Percentiles rank a stretch among this genome's conserved stretches.
Evolutionary conservation across 2,329 filamentous ascomycete species (phyloP).

Genomic region (Xylogone sp.): DNA sequence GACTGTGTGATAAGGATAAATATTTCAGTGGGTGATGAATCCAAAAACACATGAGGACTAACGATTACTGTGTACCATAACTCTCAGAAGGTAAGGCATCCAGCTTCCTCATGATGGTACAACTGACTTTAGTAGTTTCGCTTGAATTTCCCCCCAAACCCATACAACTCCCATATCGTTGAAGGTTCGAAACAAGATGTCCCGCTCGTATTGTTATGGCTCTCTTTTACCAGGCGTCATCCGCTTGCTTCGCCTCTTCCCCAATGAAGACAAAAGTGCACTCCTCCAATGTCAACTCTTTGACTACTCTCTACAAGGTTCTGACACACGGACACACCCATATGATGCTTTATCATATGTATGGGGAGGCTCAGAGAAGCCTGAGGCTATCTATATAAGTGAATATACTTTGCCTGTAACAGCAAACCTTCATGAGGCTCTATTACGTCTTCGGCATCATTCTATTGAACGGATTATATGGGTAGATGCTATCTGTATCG

Average conservation of each 20-base stretch:
- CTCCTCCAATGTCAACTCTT: conserved; percentile 12
- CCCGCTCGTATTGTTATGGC: neutral
- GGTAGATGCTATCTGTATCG: conserved; percentile 10
- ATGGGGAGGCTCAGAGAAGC: conserved; percentile 7
- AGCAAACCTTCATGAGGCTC: conserved; percentile 1
- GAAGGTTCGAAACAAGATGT: neutral
- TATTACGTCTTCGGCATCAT: conserved; percentile 6
- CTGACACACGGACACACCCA: conserved; percentile 5
- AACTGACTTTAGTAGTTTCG: too few relatives aligned
- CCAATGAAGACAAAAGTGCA: conserved; percentile 8
- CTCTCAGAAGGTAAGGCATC: too few relatives aligned
- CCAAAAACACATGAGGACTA: too few relatives aligned
- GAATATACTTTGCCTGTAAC: neutral
- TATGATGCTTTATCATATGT: conserved; percentile 14
- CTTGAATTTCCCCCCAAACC: neutral
- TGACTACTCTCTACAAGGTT: conserved; percentile 11
- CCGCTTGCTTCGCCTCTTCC: conserved; percentile 14
- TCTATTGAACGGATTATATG: conserved; percentile 11
- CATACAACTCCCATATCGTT: neutral
- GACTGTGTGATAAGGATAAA: too few relatives aligned
- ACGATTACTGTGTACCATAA: too few relatives aligned
- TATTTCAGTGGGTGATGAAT: too few relatives aligned
- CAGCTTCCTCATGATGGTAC: too few relatives aligned
- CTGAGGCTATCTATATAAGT: neutral
- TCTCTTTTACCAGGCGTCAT: conserved; percentile 3